Base-by-base conservation (phyloP, 257 asterid species). In the Schizonepeta tenuifolia region DNA sequence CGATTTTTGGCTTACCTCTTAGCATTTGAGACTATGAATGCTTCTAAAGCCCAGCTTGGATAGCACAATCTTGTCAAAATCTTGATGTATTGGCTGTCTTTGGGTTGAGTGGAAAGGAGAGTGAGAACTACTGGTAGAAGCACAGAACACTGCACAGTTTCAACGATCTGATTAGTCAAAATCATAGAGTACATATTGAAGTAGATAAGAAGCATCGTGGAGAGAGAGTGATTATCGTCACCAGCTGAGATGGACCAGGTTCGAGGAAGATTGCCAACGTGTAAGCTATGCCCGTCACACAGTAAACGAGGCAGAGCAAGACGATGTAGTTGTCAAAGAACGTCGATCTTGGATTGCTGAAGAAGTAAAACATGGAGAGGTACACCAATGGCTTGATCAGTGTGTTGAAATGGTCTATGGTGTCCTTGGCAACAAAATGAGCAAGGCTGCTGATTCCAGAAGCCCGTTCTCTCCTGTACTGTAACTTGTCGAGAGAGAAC, bases 21-120 rank as follows among this genome's bases (percentile, higher is more conserved):
- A 11, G 98, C 97, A 78, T 91, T 93, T 70, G 98, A 81, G 55
- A 93, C 74, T 46, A 93, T 69, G 75, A 93, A 91, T 64, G 96
- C 98, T 89, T 93, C 96, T 75, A 93, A 77, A 57, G 96, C 97
- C 98, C 98, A 93, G 64, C 89, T 88, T 41, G 98, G 87, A 59
- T 86, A 91, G 67, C 93, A 89, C 76, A 80, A 74, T 11, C 82
- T 76, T 43, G 88, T 79, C 75, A 91, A 15, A 53, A 66, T 70
- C 81, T 74, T 87, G 22, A 85, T 68, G 26, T 81, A 67, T 41
- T 77, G 28, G 54, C 83, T 80, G 35, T 79, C 85, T 75, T 78
- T 84, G 3, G 87, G 85, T 84, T 89, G 96, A 66, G 92, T 93
- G 44, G 98, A 91, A 17, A 93, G 54, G 61, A 93, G 97, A 70